Percentiles rank a stretch among this genome's conserved stretches.
phyloP scores from a whole-genome alignment of 495 filamentous ascomycete genomes.

The Cenococcum geophilum region DNA sequence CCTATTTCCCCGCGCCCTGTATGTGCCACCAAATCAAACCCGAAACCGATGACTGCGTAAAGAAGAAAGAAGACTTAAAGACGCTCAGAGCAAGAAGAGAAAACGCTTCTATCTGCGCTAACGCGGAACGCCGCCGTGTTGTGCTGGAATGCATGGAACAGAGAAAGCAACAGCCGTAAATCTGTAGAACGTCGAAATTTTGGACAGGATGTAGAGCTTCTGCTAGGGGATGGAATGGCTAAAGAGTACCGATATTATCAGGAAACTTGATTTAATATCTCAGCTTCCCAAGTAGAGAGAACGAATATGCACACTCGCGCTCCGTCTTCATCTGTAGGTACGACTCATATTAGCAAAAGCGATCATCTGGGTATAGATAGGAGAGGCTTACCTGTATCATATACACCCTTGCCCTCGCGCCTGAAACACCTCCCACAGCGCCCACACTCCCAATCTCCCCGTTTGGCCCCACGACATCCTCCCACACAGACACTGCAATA shows the following conservation, averaged over 20 bases:
- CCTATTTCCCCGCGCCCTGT: too few relatives aligned
- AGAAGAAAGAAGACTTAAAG: too few relatives aligned
- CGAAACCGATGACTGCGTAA: too few relatives aligned
- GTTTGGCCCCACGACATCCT: constrained; percentile 65
- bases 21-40: too few relatives aligned
- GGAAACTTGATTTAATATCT: constrained; percentile 23
- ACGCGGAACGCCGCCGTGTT: too few relatives aligned
- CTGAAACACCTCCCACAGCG: constrained; percentile 62
- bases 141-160: too few relatives aligned
- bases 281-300: constrained; percentile 34
- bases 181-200: too few relatives aligned
- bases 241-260: neutral
- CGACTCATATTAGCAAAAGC: neutral
- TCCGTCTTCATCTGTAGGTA: constrained; percentile 29
- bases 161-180: too few relatives aligned
- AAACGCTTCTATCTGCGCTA: too few relatives aligned
- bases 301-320: constrained; percentile 29
- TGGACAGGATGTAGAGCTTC: too few relatives aligned
- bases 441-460: constrained; percentile 61
- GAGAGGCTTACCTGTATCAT: constrained; percentile 58
- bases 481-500: constrained; percentile 81
- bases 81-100: too few relatives aligned
- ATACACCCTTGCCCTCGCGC: constrained; percentile 66
- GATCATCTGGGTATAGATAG: neutral
- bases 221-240: neutral